Conservation (phyloP, 1,139 yeast species). For the Debaryomyces sp. region DNA sequence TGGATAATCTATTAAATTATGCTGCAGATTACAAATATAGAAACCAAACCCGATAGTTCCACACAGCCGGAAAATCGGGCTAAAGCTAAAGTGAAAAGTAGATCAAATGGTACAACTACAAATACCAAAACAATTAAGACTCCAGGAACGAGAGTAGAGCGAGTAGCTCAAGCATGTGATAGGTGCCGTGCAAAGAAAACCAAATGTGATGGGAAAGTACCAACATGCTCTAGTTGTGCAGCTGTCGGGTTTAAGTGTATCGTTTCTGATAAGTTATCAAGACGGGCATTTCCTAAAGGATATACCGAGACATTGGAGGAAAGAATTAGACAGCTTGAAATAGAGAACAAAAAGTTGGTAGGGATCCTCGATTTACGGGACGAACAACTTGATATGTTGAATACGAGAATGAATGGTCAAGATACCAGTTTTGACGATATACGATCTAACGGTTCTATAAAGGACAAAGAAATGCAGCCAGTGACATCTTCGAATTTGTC, state of each 20-base stretch:
- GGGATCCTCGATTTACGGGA: slow-evolving; percentile 62
- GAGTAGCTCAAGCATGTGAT: slow-evolving; percentile 87
- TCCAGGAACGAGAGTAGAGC: slow-evolving; percentile 57
- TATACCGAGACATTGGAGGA: slow-evolving; percentile 52
- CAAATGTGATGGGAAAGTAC: slow-evolving; percentile 66
- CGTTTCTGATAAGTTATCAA: slow-evolving; percentile 46
- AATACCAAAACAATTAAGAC: slow-evolving; percentile 61
- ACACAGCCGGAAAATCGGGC: neutral
- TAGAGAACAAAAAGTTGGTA: slow-evolving; percentile 44
- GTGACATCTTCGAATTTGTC: slow-evolving; percentile 20
- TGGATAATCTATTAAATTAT: neutral
- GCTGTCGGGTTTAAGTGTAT: slow-evolving; percentile 48
- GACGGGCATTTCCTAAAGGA: slow-evolving; percentile 53
- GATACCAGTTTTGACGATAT: neutral
- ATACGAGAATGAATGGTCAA: slow-evolving; percentile 14
- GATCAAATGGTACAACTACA: slow-evolving; percentile 19
- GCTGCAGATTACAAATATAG: neutral
- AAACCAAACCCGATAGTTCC: neutral
- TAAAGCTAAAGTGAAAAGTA: slow-evolving; percentile 12
- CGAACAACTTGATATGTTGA: slow-evolving; percentile 50
- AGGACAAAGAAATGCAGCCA: neutral
- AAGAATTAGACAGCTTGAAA: slow-evolving; percentile 46
- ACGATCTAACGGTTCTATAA: neutral
- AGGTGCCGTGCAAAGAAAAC: slow-evolving; percentile 82
- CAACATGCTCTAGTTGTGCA: slow-evolving; percentile 46